Conservation (phyloP, 768 basidiomycete species). For the Mycena floridula region DNA sequence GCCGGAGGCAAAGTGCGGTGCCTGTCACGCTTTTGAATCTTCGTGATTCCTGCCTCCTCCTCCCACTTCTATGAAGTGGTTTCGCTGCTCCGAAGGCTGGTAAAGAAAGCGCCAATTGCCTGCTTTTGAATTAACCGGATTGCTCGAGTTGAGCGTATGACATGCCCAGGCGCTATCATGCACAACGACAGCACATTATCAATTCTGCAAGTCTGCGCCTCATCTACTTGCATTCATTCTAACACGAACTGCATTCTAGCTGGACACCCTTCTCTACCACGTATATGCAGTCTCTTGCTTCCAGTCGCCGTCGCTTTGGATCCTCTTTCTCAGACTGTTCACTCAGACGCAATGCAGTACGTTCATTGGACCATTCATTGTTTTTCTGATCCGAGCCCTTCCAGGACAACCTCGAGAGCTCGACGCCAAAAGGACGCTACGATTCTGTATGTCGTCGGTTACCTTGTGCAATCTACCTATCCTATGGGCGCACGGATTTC, state of each 20-base stretch:
- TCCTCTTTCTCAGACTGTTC: conserved; percentile 45
- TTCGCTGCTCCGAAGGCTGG: too few species aligned
- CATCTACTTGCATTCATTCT: conserved; percentile 3
- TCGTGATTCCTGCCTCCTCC: too few species aligned
- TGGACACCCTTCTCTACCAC: conserved; percentile 67
- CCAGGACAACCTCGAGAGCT: conserved; percentile 63
- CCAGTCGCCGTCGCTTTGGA: conserved; percentile 60
- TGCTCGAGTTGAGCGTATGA: too few species aligned
- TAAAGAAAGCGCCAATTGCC: too few species aligned
- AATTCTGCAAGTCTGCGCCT: conserved; percentile 42
- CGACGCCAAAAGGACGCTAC: conserved; percentile 58
- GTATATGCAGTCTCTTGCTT: conserved; percentile 74
- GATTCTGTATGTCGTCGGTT: conserved; percentile 59
- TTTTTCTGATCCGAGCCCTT: too few species aligned
- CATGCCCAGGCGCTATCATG: conserved; percentile 61
- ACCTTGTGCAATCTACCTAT: conserved; percentile 51
- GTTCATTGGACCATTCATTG: too few species aligned
- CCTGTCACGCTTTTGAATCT: too few species aligned
- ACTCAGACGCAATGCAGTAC: conserved; percentile 64
- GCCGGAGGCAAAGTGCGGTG: too few species aligned
- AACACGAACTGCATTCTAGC: conserved; percentile 30
- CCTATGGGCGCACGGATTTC: conserved; percentile 55
- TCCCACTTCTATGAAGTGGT: too few species aligned
- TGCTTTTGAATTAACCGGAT: too few species aligned
- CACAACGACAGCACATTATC: conserved; percentile 66